Evolutionary conservation across 2,329 filamentous ascomycete species (phyloP).

Genomic region (Aspergillus terreus): DNA sequence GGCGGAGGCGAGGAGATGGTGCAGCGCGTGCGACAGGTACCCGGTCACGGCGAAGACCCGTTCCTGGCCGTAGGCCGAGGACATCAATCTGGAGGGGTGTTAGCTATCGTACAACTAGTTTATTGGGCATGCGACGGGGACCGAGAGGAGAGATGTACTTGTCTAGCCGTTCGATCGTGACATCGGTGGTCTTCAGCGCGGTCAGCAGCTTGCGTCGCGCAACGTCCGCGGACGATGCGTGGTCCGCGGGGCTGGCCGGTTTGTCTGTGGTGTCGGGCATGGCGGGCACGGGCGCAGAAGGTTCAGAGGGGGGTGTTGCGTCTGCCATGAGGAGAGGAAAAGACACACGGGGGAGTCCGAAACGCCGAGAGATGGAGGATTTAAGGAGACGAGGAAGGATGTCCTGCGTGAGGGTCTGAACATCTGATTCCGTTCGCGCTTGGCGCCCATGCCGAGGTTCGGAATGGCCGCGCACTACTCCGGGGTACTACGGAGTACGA

Average conservation of each 20-base stretch:
- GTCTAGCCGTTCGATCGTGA: constrained; percentile 27
- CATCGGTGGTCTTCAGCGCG: constrained; percentile 26
- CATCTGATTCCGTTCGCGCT: constrained; percentile 11
- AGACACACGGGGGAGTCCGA: background rate
- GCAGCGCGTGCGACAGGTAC: constrained; percentile 62
- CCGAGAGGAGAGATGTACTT: constrained; percentile 19
- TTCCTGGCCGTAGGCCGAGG: constrained; percentile 67
- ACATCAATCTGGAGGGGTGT: constrained; percentile 52
- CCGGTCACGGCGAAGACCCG: constrained; percentile 64
- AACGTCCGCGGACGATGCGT: constrained; percentile 6
- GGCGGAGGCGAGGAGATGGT: constrained; percentile 58
- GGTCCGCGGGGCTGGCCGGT: constrained; percentile 13
- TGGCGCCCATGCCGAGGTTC: constrained; percentile 14
- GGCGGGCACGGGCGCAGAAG: constrained; percentile 8
- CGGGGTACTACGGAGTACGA: background rate
- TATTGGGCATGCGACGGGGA: background rate
- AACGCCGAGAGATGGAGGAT: background rate
- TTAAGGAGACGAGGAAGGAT: constrained; percentile 3
- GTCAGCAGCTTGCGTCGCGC: constrained; percentile 22
- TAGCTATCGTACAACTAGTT: constrained; percentile 4
- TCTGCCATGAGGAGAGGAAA: constrained; percentile 19
- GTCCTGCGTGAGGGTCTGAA: background rate
- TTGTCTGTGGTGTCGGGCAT: constrained; percentile 23
- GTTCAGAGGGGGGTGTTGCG: constrained; percentile 11
- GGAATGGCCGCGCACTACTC: constrained; percentile 2